These are phyloP conservation scores for Entomortierella chlamydospora DNA, from an alignment of 192 early-diverging fungal genomes.

Conservation along the genomic window DNA sequence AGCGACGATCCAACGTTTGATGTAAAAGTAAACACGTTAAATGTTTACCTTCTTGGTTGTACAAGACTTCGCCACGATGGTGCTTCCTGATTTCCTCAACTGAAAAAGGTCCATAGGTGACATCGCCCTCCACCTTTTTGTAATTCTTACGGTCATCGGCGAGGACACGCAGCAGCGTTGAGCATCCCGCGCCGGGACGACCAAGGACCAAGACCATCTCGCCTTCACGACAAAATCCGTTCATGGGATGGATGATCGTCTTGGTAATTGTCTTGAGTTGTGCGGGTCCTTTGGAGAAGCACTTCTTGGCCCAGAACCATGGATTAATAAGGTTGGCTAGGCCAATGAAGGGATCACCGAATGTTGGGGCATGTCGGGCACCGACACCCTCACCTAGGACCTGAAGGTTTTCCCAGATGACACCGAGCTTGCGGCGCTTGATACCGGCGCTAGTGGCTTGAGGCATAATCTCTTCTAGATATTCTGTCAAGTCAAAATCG, in stretches of 20 bases:
- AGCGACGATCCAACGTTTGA: no score
- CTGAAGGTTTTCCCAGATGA: slow-evolving; percentile 58
- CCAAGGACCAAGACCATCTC: slow-evolving; percentile 80
- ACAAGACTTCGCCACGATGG: slow-evolving; percentile 81
- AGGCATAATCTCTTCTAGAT: slow-evolving; percentile 51
- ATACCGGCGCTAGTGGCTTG: slow-evolving; percentile 54
- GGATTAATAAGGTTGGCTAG: slow-evolving; percentile 51
- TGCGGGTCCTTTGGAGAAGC: slow-evolving; percentile 14
- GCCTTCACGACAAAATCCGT: slow-evolving; percentile 77
- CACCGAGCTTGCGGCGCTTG: slow-evolving; percentile 57
- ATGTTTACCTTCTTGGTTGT: slow-evolving; percentile 74
- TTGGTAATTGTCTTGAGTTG: slow-evolving; percentile 26
- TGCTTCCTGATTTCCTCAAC: slow-evolving; percentile 65
- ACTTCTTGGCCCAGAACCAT: slow-evolving; percentile 45
- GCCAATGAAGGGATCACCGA: slow-evolving; percentile 52
- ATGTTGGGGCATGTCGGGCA: slow-evolving; percentile 26
- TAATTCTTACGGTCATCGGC: slow-evolving; percentile 68
- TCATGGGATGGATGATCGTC: slow-evolving; percentile 68
- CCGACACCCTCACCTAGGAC: slow-evolving; percentile 53
- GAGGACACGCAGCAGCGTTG: slow-evolving; percentile 72
- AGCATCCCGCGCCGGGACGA: slow-evolving; percentile 77
- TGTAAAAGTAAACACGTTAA: no score
- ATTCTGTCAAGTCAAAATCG: slow-evolving; percentile 59
- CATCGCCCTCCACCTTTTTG: slow-evolving; percentile 62
- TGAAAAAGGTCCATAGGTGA: slow-evolving; percentile 77